These are phyloP conservation scores for Cylindricascospora bacillispora DNA, from an alignment of 1,139 yeast species.

Conservation along the genomic window DNA sequence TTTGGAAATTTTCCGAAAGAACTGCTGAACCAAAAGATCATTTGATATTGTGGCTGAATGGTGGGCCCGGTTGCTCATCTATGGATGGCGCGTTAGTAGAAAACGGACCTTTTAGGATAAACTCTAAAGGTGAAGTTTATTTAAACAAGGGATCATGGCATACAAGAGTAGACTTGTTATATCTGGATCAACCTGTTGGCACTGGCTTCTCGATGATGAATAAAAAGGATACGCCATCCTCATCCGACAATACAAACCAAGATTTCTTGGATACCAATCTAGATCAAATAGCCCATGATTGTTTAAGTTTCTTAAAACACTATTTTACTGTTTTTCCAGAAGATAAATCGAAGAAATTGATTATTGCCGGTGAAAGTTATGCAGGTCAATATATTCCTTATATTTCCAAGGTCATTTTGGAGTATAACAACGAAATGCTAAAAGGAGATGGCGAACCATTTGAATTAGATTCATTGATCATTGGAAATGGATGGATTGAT, in stretches of 20 bases:
- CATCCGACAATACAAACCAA: neutral
- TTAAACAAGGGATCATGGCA: conserved; percentile 77
- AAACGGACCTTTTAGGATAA: conserved; percentile 72
- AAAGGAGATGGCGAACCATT: conserved; percentile 21
- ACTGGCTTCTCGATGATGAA: conserved; percentile 72
- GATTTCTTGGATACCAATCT: conserved; percentile 44
- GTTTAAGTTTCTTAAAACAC: conserved; percentile 50
- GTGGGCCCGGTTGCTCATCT: conserved; percentile 96
- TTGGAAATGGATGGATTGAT: conserved; percentile 97
- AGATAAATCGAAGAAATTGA: conserved; percentile 49
- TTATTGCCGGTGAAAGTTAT: conserved; percentile 87
- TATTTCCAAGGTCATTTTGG: conserved; percentile 52
- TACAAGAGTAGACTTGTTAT: conserved; percentile 61
- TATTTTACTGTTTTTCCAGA: conserved; percentile 68
- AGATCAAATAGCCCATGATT: conserved; percentile 44
- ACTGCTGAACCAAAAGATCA: conserved; percentile 18
- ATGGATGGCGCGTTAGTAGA: conserved; percentile 97
- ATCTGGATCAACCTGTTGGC: conserved; percentile 91
- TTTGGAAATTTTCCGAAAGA: conserved; percentile 51
- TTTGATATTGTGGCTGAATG: conserved; percentile 79
- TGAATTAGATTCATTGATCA: conserved; percentile 53
- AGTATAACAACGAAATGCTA: conserved; percentile 30
- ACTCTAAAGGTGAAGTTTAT: conserved; percentile 31
- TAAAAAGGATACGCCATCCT: conserved; percentile 28
- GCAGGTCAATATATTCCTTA: conserved; percentile 97